Conservation (phyloP, 139 green algal genomes). For the Coelastrella sp. region DNA sequence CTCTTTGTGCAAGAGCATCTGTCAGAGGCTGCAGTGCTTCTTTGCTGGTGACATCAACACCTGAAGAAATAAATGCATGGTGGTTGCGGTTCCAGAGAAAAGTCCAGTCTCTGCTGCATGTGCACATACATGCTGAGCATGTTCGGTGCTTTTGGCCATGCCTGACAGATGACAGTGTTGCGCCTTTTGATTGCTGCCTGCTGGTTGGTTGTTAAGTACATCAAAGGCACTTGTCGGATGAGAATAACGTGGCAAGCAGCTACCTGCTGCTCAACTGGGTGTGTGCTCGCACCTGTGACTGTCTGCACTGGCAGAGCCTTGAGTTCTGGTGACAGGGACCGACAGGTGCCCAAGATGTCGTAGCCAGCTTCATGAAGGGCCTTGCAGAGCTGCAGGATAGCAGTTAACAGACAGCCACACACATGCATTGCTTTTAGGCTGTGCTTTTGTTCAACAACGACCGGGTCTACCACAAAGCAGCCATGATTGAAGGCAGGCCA, state of each 20-base stretch:
- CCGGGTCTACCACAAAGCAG: too few species aligned
- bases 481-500: too few species aligned
- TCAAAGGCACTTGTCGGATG: too few species aligned
- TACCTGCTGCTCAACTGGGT: not conserved
- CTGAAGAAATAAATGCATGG: not conserved
- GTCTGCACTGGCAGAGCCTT: conserved; percentile 16
- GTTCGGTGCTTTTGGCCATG: too few species aligned
- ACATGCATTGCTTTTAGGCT: not conserved
- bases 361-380: conserved; percentile 60
- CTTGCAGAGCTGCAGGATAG: conserved; percentile 53
- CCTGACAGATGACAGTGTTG: too few species aligned
- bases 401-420: not conserved
- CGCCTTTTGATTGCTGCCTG: too few species aligned
- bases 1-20: not conserved
- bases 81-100: too few species aligned
- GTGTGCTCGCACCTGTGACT: conserved; percentile 37
- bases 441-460: not conserved
- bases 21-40: not conserved
- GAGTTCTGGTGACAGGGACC: conserved; percentile 52
- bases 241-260: too few species aligned
- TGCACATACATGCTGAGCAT: too few species aligned
- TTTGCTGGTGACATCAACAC: not conserved
- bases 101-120: too few species aligned
- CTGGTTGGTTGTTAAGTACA: too few species aligned
- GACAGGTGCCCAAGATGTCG: conserved; percentile 58